Conservation (phyloP, 441 rosid genomes). For the Populus trichocarpa region DNA sequence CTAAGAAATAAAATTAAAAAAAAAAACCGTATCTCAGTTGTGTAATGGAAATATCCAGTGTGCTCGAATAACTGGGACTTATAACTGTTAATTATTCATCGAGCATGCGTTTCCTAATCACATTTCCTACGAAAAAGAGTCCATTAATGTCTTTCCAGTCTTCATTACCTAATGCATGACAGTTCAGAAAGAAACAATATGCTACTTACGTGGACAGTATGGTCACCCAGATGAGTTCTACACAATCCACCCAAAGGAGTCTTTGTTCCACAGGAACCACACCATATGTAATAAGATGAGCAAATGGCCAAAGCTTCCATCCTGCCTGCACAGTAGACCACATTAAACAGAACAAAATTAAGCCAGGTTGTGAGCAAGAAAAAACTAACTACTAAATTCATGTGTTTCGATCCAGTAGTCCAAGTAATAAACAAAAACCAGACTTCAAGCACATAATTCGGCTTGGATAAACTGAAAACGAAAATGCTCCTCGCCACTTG, state of each 20-base stretch:
- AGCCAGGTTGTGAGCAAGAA: neutral
- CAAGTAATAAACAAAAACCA: neutral
- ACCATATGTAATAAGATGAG: conserved; percentile 88
- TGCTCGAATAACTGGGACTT: neutral
- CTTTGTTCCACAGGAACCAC: conserved; percentile 80
- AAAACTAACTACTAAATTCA: neutral
- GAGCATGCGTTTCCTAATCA: neutral
- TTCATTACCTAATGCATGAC: neutral
- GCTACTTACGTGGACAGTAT: conserved; percentile 84
- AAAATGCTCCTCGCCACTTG: neutral
- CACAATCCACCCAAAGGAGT: conserved; percentile 92
- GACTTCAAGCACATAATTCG: neutral
- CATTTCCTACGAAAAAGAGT: neutral
- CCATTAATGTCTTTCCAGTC: neutral
- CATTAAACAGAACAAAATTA: neutral
- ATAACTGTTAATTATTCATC: neutral
- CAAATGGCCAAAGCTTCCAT: conserved; percentile 98
- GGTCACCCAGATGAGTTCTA: conserved; percentile 93
- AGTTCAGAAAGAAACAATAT: neutral
- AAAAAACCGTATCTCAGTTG: neutral
- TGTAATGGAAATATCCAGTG: neutral
- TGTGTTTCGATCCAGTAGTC: neutral
- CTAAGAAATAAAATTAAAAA: neutral
- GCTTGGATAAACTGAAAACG: neutral
- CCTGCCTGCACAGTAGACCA: conserved; percentile 63